Base-by-base conservation (phyloP, 1,284 basidiomycete genomes). In the Kwoniella shivajii region DNA sequence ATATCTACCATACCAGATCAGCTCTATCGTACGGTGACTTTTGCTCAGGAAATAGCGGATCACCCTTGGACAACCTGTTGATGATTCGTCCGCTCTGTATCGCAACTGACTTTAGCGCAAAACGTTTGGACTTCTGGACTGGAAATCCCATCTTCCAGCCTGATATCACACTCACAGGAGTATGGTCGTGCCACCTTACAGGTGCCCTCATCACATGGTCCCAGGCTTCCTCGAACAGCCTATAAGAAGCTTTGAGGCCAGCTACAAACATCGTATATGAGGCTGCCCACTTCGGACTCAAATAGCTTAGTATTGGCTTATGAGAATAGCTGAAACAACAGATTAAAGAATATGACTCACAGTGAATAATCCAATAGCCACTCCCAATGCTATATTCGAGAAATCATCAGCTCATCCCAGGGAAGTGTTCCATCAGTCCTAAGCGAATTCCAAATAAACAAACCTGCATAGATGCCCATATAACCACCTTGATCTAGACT, bases 71-170 rank as follows among this genome's bases (percentile, higher is more conserved):
- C 14, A 88, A 69, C 6, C 86, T 77, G 3, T 84, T 85, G 54
- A 86, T 76, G 56, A 88, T 85, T 31, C 86, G 78, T 7, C 86
- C 85, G 83, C 59, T 64, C 60, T 58, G 20, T 4, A 27, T n/a
- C n/a, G n/a, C n/a, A n/a, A n/a, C n/a, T n/a, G n/a, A n/a, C n/a
- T n/a, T n/a, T n/a, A n/a, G n/a, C n/a, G n/a, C n/a, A n/a, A n/a
- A n/a, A n/a, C n/a, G n/a, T n/a, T n/a, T n/a, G n/a, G n/a, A n/a
- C n/a, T n/a, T n/a, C n/a, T n/a, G n/a, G n/a, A n/a, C n/a, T n/a
- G n/a, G n/a, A n/a, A n/a, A n/a, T n/a, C n/a, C n/a, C n/a, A n/a
- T n/a, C n/a, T n/a, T n/a, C n/a, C n/a, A n/a, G n/a, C n/a, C n/a
- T n/a, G n/a, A n/a, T n/a, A 10, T 38, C n/a, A 37, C 6, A 44